Base-by-base conservation (phyloP, 805 yeast species). In the Myxozyma lipomycoides region DNA sequence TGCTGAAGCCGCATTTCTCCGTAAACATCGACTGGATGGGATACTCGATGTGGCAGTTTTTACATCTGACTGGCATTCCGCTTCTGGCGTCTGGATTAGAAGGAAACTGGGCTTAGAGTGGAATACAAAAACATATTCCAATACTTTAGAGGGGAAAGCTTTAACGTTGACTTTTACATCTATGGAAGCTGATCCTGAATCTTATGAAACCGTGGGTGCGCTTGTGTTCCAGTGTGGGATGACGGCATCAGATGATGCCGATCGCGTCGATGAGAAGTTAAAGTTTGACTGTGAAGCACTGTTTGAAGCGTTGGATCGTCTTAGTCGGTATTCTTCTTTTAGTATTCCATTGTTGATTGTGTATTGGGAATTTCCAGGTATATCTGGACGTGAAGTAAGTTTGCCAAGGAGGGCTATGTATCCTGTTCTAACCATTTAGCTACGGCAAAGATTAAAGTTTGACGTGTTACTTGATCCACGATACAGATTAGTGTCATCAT, bases 221-320 rank as follows among this genome's bases (percentile, higher is more conserved):
- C 47, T 82, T 3, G 55, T 82, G 2, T 70, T 80, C 59, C 82
- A 79, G 56, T 71, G 81, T 55, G 85, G 85, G 2, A 59, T 74
- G 22, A 59, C 68, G 1, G 60, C 64, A 19, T 46, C 58, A 6
- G 60, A 51, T 3, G 59, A 56, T 17, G 32, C 46, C 10, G 3
- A 40, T 4, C 39, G 51, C 7, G 55, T 58, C 22, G 45, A 55
- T n/a, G 63, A 61, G 4, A 76, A 74, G 52, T 61, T 76, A 23
- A 48, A 48, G 9, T 44, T 69, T n/a, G 81, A 77, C 51, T 60
- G 67, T 22, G 51, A 53, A 3, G 65, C 69, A 5, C 63, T 78
- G 30, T 58, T 52, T 15, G 72, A 72, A 51, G 62, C 76, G 3
- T 48, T 70, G 4, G 61, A 68, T 18, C 61, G 72, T 19, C 59